Evolutionary conservation across 2,329 filamentous ascomycete species (phyloP).

Genomic region (Neonectria punicea): DNA sequence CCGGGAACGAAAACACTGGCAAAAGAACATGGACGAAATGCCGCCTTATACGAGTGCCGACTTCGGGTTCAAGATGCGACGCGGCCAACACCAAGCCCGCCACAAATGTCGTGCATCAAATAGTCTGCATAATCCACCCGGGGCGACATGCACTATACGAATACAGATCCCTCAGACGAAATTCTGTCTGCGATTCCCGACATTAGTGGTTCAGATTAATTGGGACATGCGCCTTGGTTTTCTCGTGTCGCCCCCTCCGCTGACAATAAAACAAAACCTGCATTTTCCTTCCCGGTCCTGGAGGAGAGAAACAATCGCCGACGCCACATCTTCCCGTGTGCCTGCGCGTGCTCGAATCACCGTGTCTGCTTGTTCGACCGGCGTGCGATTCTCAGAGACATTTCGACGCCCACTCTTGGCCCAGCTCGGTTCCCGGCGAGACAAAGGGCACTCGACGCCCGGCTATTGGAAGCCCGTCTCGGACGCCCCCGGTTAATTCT

Average conservation of each 20-base stretch:
- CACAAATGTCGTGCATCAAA: constrained; percentile 11
- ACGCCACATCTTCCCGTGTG: constrained; percentile 3
- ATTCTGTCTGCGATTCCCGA: not conserved
- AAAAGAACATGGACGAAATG: not conserved
- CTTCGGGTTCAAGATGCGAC: constrained; percentile 5
- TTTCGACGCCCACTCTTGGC: constrained; percentile 1
- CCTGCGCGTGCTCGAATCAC: constrained; percentile 1
- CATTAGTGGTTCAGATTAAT: not conserved
- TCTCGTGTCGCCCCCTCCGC: not conserved
- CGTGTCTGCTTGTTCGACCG: not conserved
- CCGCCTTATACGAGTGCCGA: not conserved
- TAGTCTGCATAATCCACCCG: constrained; percentile 4
- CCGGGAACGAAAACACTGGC: not conserved
- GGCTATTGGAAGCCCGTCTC: constrained; percentile 12
- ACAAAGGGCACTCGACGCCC: constrained; percentile 13
- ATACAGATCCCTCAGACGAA: not conserved
- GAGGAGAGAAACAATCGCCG: not conserved
- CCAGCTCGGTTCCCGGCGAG: constrained; percentile 6
- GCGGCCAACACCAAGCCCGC: constrained; percentile 9
- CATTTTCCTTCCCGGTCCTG: not conserved
- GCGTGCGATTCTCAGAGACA: constrained; percentile 9
- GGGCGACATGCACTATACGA: not conserved
- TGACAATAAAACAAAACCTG: not conserved
- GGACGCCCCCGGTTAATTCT: constrained; percentile 34
- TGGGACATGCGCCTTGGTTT: not conserved